These are phyloP conservation scores for Strobilomyces dryophilus DNA, from an alignment of 768 basidiomycete genomes.

Conservation along the genomic window DNA sequence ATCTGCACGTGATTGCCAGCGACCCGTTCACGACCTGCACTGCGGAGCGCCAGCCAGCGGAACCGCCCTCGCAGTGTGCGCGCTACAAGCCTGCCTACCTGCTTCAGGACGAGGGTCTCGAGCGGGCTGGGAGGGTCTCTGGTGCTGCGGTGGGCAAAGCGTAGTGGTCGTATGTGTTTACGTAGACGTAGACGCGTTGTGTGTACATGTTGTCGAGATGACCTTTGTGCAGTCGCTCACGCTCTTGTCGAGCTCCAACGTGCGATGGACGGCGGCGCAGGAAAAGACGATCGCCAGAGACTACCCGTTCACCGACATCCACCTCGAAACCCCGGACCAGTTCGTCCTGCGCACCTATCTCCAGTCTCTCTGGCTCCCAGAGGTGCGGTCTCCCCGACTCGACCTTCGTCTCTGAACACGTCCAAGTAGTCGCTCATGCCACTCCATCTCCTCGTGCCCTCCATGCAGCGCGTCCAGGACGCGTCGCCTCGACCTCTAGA, in stretches of 20 bases:
- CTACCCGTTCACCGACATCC: slow-evolving; percentile 46
- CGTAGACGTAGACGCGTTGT: neutral
- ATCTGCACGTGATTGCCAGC: slow-evolving; percentile 17
- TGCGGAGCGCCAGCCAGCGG: slow-evolving; percentile 9
- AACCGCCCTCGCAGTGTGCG: slow-evolving; percentile 9
- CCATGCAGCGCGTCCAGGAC: slow-evolving; percentile 47
- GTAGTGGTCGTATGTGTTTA: neutral
- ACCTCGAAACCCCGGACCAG: slow-evolving; percentile 48
- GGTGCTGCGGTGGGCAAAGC: slow-evolving; percentile 8
- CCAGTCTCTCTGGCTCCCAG: slow-evolving; percentile 75
- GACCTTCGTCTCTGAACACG: slow-evolving; percentile 8
- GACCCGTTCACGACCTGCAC: slow-evolving; percentile 20
- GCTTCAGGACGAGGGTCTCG: slow-evolving; percentile 66
- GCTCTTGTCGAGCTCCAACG: slow-evolving; percentile 23
- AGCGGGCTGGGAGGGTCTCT: slow-evolving; percentile 62
- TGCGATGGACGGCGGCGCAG: slow-evolving; percentile 54
- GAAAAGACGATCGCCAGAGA: slow-evolving; percentile 55
- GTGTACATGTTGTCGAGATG: slow-evolving; percentile 6
- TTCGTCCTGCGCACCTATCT: slow-evolving; percentile 63
- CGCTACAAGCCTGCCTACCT: slow-evolving; percentile 79
- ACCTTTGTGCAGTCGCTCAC: slow-evolving; percentile 15
- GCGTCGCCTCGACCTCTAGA: slow-evolving; percentile 27
- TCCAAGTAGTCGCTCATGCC: slow-evolving; percentile 65
- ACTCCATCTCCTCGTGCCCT: slow-evolving; percentile 50
- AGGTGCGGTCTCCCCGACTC: slow-evolving; percentile 39